Base-by-base conservation (phyloP, 1,284 basidiomycete genomes). In the Tylopilus sp. region DNA sequence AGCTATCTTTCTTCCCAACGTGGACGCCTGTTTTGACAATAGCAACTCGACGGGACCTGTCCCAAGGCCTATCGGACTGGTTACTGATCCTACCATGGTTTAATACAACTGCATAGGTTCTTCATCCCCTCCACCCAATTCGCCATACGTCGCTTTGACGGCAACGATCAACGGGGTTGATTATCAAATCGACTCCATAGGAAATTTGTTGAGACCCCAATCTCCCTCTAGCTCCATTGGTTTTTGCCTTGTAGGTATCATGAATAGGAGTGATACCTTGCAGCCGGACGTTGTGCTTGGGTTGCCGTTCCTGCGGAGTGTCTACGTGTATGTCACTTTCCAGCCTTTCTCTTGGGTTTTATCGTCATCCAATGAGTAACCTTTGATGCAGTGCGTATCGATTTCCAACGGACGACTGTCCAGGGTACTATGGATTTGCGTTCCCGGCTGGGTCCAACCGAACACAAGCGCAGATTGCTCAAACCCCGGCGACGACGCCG, bases 101-200 rank as follows among this genome's bases (percentile, higher is more conserved):
- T 29, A 69, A 57, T 78, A 73, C 47, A 64, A 69, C 32, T 77
- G 75, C 63, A 67, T 70, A 7, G 53, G 15, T 12, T 39, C 51
- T 44, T 22, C 41, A 22, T 41, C 63, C n/a, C 32, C 13, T 41
- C 53, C 60, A 1, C 67, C 73, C 18, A 52, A 62, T 29, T 65
- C 57, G 1, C 70, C 74, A 1, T 79, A 74, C 39, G 68, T 77
- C 12, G 65, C 77, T 49, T 61, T 77, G 51, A 69, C 69, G 22
- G 56, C 62, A 16, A 74, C 69, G 1, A 78, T 80, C 61, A 77
- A 79, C 26, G 77, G 76, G 1, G 71, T 79, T 33, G 77, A 79
- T 54, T 77, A 79, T 60, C 72, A 52, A 38, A 69, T 77, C 3
- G 75, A 79, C 47, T 76, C 76, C 1, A 22, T 55, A 0, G 59